Percentiles rank a stretch among this genome's conserved stretches.
Conservation (phyloP, 2,329 filamentous ascomycete species). For the Aschersonia sp. region DNA sequence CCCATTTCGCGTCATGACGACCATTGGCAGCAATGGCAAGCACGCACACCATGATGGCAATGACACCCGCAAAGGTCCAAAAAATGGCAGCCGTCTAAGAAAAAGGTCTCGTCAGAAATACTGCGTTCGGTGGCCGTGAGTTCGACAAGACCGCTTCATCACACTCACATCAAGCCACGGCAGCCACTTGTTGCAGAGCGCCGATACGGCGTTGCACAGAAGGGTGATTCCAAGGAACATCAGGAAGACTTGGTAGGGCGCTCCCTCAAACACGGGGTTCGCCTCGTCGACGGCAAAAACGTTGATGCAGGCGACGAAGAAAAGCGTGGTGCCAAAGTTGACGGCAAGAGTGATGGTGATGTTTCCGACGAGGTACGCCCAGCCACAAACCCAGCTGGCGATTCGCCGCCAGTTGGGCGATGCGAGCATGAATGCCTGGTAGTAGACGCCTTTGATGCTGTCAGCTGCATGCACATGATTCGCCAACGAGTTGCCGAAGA, state of each 20-base stretch:
- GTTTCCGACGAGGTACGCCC: conserved; percentile 66
- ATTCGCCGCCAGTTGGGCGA: conserved; percentile 44
- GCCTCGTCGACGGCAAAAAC: conserved; percentile 34
- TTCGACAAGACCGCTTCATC: background rate
- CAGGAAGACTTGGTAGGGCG: conserved; percentile 52
- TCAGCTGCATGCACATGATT: conserved; percentile 4
- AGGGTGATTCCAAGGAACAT: conserved; percentile 58
- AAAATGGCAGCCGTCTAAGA: conserved; percentile 50
- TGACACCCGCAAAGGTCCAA: conserved; percentile 58
- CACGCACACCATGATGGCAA: conserved; percentile 47
- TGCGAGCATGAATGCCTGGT: conserved; percentile 64
- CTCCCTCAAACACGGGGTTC: conserved; percentile 28
- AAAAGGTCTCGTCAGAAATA: background rate
- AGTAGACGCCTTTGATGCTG: conserved; percentile 41
- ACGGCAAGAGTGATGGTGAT: conserved; percentile 74
- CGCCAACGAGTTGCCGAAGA: background rate
- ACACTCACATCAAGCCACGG: conserved; percentile 52
- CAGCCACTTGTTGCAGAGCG: conserved; percentile 52
- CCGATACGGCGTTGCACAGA: conserved; percentile 48
- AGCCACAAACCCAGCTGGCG: conserved; percentile 58
- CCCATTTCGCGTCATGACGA: conserved; percentile 44
- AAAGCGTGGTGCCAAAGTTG: conserved; percentile 63
- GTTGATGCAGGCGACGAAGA: conserved; percentile 40
- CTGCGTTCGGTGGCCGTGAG: background rate
- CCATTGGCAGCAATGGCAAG: conserved; percentile 56